These are phyloP conservation scores for Pseudonitzschia multiseries DNA, from an alignment of 108 stramenopile species.

Conservation along the genomic window DNA sequence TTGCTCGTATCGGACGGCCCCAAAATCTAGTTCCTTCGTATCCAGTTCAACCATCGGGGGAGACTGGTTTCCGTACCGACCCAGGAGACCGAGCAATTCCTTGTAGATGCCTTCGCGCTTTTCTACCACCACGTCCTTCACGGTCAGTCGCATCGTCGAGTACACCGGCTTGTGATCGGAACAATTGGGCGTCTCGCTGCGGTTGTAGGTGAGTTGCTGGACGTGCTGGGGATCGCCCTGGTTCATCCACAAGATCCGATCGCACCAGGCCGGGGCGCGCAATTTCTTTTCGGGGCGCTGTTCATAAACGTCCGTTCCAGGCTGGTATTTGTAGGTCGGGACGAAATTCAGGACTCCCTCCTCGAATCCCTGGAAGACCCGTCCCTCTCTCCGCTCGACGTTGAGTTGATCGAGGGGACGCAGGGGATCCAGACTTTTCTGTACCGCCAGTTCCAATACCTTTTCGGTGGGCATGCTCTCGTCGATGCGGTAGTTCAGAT, in stretches of 20 bases:
- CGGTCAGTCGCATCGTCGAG: conserved; percentile 74
- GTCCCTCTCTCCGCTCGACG: conserved; percentile 86
- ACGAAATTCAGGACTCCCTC: conserved; percentile 87
- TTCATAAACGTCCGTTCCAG: conserved; percentile 93
- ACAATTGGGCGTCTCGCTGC: conserved; percentile 77
- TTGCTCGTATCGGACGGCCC: conserved; percentile 69
- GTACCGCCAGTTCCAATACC: conserved; percentile 69
- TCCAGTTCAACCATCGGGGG: conserved; percentile 87
- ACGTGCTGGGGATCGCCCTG: conserved; percentile 79
- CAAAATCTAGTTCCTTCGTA: conserved; percentile 74
- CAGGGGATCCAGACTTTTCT: conserved; percentile 63
- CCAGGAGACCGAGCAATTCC: conserved; percentile 76
- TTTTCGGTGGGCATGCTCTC: conserved; percentile 83
- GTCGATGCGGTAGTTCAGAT: conserved; percentile 97
- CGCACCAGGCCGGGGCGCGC: conserved; percentile 99
- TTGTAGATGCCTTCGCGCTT: conserved; percentile 75
- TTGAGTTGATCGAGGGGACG: conserved; percentile 95
- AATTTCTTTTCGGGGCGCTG: conserved; percentile 96
- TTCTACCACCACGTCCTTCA: conserved; percentile 78
- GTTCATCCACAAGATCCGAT: conserved; percentile 95
- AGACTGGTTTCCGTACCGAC: conserved; percentile 83
- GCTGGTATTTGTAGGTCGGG: conserved; percentile 99
- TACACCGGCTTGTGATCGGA: conserved; percentile 99
- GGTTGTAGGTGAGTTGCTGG: conserved; percentile 74
- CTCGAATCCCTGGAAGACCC: conserved; percentile 93